Evolutionary conservation across 2,329 filamentous ascomycete genomes (phyloP).

Genomic region (Fusarium euwallaceae): DNA sequence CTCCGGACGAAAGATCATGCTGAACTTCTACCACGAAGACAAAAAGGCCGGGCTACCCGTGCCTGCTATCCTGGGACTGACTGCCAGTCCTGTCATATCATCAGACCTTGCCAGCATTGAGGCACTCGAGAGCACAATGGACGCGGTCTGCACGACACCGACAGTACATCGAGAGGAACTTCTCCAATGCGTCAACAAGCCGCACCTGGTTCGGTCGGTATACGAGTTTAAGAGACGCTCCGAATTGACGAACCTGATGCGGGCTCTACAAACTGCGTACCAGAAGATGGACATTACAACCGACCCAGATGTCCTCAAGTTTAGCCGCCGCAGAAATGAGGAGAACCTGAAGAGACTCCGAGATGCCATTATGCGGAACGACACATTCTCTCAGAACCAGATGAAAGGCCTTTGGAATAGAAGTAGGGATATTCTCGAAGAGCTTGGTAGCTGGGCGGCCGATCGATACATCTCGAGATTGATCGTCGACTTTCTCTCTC

Average conservation of each 20-base stretch:
- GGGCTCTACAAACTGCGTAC: conserved; percentile 58
- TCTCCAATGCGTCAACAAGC: conserved; percentile 75
- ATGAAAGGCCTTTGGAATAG: conserved; percentile 67
- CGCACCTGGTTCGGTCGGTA: conserved; percentile 60
- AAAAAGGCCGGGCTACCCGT: conserved; percentile 55
- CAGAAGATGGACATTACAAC: conserved; percentile 65
- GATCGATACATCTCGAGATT: conserved; percentile 73
- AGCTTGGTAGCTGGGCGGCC: conserved; percentile 77
- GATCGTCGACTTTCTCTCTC: conserved; percentile 53
- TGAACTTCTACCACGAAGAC: conserved; percentile 73
- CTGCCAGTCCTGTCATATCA: conserved; percentile 81
- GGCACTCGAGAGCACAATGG: conserved; percentile 76
- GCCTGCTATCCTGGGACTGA: conserved; percentile 82
- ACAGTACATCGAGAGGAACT: conserved; percentile 78
- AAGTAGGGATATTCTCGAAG: conserved; percentile 62
- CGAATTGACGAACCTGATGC: conserved; percentile 55
- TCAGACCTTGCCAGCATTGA: conserved; percentile 68
- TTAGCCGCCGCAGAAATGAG: conserved; percentile 59
- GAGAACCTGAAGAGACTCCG: conserved; percentile 55
- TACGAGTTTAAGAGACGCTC: conserved; percentile 45
- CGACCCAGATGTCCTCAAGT: conserved; percentile 70
- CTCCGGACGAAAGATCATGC: conserved; percentile 79
- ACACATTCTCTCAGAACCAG: conserved; percentile 68
- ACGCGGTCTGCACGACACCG: conserved; percentile 78
- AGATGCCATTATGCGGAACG: conserved; percentile 56